Base-by-base conservation (phyloP, 495 filamentous ascomycete species). In the Platismatia glauca region DNA sequence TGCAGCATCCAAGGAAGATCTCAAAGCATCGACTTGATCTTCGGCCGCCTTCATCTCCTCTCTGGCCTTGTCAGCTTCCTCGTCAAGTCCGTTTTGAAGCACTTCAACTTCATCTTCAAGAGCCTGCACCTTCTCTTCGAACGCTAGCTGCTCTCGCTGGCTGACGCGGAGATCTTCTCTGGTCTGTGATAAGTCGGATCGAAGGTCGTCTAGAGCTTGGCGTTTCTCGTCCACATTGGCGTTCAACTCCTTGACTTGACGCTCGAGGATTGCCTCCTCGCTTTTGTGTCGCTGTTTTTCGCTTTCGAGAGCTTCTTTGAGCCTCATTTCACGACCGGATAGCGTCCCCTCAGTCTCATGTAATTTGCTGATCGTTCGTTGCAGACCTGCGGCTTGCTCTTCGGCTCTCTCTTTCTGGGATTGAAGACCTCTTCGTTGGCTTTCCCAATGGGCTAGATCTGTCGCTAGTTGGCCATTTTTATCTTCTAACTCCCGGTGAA, bases 81-180 rank as follows among this genome's bases (percentile, higher is more conserved):
- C 89, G 64, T 91, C 88, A 50, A 91, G 72, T 58, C 81, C 86
- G 24, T 80, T 79, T 68, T 91, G 89, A 37, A 93, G 74, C 41
- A 92, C 81, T 56, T 91, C 84, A 15, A 93, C 78, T 69, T 95
- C 89, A 64, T 92, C 89, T 69, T 93, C 88, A 20, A 95, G 70
- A n/a, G 79, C 83, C 65, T 89, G 82, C 12, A 88, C 74, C 67
- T 86, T 90, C 55, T 90, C 86, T 48, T 78, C 76, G 35, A 90
- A 75, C 2, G 77, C 72, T 59, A 82, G 79, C 71, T 85, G 82
- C 43, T 87, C 84, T 20, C 86, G 82, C 66, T 84, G 80, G 55
- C 81, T 82, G 55, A 86, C 73, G 34, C 86, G 84, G 15, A 89
- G 79, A 22, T 91, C 86, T 67, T 93, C 86, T 52, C 81, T 82